phyloP scores from a whole-genome alignment of 257 asterid species.

The Phtheirospermum japonicum region DNA sequence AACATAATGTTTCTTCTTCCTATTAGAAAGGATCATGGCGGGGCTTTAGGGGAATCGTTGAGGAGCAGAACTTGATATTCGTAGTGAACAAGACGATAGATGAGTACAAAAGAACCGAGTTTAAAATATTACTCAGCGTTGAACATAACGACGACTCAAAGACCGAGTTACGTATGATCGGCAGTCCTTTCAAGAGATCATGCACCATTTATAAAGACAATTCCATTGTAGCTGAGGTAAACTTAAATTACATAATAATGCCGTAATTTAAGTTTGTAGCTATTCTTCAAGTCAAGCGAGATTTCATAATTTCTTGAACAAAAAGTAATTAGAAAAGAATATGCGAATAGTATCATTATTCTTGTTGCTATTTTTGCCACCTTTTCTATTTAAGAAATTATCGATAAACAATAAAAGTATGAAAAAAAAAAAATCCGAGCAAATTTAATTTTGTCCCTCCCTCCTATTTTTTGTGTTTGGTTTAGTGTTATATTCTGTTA shows the following conservation, averaged over 20 bases:
- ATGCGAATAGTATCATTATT: too few relatives aligned
- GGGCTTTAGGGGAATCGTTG: constrained; percentile 51
- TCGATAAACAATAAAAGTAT: too few relatives aligned
- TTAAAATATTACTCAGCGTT: constrained; percentile 46
- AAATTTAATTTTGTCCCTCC: too few relatives aligned
- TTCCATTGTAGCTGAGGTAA: constrained; percentile 83
- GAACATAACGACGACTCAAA: constrained; percentile 41
- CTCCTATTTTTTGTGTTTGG: too few relatives aligned
- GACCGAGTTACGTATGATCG: constrained; percentile 72
- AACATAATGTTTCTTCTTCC: constrained; percentile 25
- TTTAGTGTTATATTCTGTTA: not conserved
- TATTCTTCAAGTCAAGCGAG: not conserved
- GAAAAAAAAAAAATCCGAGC: too few relatives aligned
- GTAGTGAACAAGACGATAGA: constrained; percentile 49
- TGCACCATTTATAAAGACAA: constrained; percentile 79
- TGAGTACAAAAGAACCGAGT: constrained; percentile 49
- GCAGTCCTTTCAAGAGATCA: constrained; percentile 76
- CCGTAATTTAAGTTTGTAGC: not conserved
- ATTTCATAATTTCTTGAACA: too few relatives aligned
- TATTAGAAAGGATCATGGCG: constrained; percentile 66
- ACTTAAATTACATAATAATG: not conserved
- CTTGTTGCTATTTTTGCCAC: too few relatives aligned
- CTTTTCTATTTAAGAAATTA: too few relatives aligned
- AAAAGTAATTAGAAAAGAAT: too few relatives aligned
- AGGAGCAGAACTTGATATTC: constrained; percentile 47